Evolutionary conservation across 768 basidiomycete species (phyloP), one percentile per base, ranked within the genome.

Genomic region (Chalciporus piperatus): DNA sequence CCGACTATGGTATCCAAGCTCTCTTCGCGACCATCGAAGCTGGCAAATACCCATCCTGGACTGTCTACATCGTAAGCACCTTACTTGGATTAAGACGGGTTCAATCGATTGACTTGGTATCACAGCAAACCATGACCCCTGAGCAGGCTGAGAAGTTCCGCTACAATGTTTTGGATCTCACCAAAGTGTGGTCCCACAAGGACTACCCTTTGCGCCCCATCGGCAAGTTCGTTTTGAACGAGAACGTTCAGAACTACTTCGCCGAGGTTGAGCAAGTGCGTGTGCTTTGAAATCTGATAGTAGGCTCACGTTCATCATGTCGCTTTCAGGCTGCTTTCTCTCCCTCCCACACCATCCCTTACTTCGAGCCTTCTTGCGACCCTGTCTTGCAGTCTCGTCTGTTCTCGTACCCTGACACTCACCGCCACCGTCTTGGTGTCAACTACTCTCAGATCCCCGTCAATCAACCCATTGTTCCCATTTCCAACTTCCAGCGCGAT

Each of bases 331-430:
- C 73, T 52, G 93, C 93, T 3, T 95, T 92, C 78, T 82, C 92
- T 19, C 95, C 95, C 0, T 88, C 91, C 0, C 95, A 97, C 70
- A 73, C 83, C 43, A 69, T 96, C 10, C 91, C 89, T 1, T 95
- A 93, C 71, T 82, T 94, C 58, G 95, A 97, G 75, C 81, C 92
- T 37, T 86, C 89, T 4, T 82, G 86, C 19, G 95, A 98, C 71
- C 95, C 95, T 20, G 90, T 98, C 59, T 79, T 98, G 57, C 94
- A 98, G 67, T 88, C 89, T 19, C 90, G 95, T 48, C 81, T 97
- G 43, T 98, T 97, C 84, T 91, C 92, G 4, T 98, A 98, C 77
- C 86, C 87, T 4, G 89, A 92, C 65, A 90, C 89, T 32, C 89
- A 91, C 66, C 87, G 89, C 51, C 84, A 91, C 73, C 86, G 89